Evolutionary conservation across 495 filamentous ascomycete genomes (phyloP), one percentile per base, ranked within the genome.

Genomic region (Penicillium cosmopolitanum): DNA sequence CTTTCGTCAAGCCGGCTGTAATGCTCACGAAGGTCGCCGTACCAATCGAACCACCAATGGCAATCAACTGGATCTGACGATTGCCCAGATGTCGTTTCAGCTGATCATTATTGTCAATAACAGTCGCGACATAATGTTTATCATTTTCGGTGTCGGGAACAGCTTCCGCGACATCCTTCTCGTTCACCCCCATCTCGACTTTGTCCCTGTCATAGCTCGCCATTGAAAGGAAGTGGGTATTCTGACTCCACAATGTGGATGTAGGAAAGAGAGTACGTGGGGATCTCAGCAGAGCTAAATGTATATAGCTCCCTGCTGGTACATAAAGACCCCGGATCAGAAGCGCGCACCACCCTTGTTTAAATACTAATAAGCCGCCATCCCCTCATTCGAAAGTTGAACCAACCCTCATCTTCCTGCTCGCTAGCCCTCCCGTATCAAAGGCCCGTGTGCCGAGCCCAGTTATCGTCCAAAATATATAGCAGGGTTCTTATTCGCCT

Each of bases 41-140:
- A 12, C 72, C 72, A 51, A 74, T 74, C 8, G 69, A 68, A 8
- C 72, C 72, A 23, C 69, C 72, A 16, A 68, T 65, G 38, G 72
- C 72, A 21, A 74, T 67, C 2, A 74, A 51, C 42, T 74, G 71
- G 6, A 64, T 53, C 50, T 64, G 57, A 6, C 57, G 57, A 34
- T 60, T 60, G 23, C 57, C 57, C 21, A 60, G 19, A 16, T 51
- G 57, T 13, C 57, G 51, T 6, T 55, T 55, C 19, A 60, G 35
- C 46, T 60, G 42, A 11, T 60, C 57, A 36, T n/a, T 60, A 44
- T 60, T 60, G 23, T 60, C 57, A 47, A 60, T 23, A 46, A 60
- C 52, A 15, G 52, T 53, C 18, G 28, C 33, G 6, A 34, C 33
- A 15, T 55, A 9, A 5, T 43, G 42, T 23, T 55, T 50, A 2